These are phyloP conservation scores for Jackrogersella multiformis DNA, from an alignment of 495 filamentous ascomycete species.

Conservation along the genomic window DNA sequence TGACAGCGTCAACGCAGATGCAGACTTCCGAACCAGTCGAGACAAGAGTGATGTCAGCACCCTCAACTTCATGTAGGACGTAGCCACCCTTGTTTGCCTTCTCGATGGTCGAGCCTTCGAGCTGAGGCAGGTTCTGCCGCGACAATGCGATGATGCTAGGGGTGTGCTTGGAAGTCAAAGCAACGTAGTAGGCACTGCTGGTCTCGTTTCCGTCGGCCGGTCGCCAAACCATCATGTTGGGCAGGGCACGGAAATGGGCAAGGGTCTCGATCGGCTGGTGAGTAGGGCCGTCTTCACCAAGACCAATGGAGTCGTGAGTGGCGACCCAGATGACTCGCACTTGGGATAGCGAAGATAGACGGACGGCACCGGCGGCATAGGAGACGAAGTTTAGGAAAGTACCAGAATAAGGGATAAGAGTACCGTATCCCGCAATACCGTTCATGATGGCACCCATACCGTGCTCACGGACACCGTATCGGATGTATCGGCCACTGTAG, in stretches of 20 bases:
- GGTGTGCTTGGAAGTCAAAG: conserved; percentile 88
- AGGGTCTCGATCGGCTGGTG: conserved; percentile 99
- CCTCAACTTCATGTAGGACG: conserved; percentile 82
- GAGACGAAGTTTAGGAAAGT: conserved; percentile 99
- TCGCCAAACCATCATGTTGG: conserved; percentile 99
- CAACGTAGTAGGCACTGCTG: conserved; percentile 96
- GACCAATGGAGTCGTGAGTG: conserved; percentile 99
- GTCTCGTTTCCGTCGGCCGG: conserved; percentile 99
- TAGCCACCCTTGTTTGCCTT: conserved; percentile 94
- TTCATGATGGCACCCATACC: conserved; percentile 99
- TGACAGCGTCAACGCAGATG: conserved; percentile 91
- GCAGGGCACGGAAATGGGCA: conserved; percentile 97
- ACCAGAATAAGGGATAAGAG: conserved; percentile 89
- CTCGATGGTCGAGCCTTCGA: conserved; percentile 90
- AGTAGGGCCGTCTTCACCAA: conserved; percentile 98
- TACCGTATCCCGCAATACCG: conserved; percentile 94
- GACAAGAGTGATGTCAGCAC: conserved; percentile 87
- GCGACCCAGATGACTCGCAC: conserved; percentile 94
- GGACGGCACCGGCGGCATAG: conserved; percentile 94
- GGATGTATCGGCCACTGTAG: conserved; percentile 91
- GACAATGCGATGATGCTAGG: conserved; percentile 93
- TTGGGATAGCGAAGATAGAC: conserved; percentile 91
- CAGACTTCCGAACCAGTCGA: conserved; percentile 96
- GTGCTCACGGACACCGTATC: conserved; percentile 97
- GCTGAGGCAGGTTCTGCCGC: conserved; percentile 97